phyloP scores from a whole-genome alignment of 2,329 filamentous ascomycete genomes.

The Beauveria brongniartii region DNA sequence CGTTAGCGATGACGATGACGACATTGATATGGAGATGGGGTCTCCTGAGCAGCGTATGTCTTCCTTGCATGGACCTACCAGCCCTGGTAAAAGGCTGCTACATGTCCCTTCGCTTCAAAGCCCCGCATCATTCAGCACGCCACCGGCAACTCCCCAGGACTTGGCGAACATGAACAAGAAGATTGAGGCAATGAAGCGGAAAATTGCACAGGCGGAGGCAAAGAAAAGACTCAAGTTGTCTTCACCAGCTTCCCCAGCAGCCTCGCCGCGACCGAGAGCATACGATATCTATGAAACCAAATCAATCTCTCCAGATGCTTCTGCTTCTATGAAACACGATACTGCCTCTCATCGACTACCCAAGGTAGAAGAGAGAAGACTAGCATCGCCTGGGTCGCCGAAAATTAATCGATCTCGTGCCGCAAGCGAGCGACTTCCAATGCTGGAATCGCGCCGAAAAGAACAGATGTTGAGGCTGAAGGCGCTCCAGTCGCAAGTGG shows the following conservation, averaged over 20 bases:
- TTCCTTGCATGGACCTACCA: constrained; percentile 23
- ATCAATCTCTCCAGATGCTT: background rate
- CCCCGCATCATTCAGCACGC: constrained; percentile 30
- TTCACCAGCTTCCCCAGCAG: constrained; percentile 23
- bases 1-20: constrained; percentile 66
- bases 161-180: constrained; percentile 45
- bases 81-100: constrained; percentile 25
- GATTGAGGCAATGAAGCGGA: constrained; percentile 53
- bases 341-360: background rate
- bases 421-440: constrained; percentile 28
- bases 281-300: constrained; percentile 7
- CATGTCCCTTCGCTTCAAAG: constrained; percentile 35
- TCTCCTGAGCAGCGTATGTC: constrained; percentile 38
- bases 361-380: constrained; percentile 2
- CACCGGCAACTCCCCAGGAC: constrained; percentile 31
- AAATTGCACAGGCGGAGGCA: constrained; percentile 51
- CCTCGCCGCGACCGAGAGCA: constrained; percentile 14
- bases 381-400: constrained; percentile 18
- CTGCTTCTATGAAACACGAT: background rate
- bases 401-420: constrained; percentile 18
- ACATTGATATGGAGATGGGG: constrained; percentile 61
- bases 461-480: constrained; percentile 38
- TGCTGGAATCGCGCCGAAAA: constrained; percentile 27
- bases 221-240: constrained; percentile 38
- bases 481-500: constrained; percentile 37